Base-by-base conservation (phyloP, 306 rosid genomes). In the Mimosa bimucronata region DNA sequence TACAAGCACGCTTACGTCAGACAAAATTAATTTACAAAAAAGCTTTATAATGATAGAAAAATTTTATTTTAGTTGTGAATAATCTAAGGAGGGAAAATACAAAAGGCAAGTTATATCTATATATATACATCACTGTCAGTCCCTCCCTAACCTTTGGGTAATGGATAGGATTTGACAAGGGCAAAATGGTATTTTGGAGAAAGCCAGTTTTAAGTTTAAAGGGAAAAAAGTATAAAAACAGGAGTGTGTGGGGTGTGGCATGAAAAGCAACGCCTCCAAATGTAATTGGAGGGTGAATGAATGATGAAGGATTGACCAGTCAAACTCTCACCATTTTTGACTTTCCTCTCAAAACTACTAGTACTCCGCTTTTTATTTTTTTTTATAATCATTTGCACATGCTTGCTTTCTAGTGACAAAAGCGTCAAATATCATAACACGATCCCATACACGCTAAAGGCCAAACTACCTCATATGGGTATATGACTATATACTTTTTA, bases 301-400 rank as follows among this genome's bases (percentile, higher is more conserved):
- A 66, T 34, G 50, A 67, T 38, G 75, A 18, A 26, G 10, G n/a
- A 52, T 14, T 23, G 75, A 71, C 75, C 75, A 1, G 75, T 45
- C 75, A 71, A 71, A 71, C 75, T 70, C 58, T 68, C 11, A 11
- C 53, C 48, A 37, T n/a, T 37, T 37, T 37, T 58, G 16, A 58
- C 65, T 58, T 6, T 7, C 1, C 29, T 21, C 15, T 23, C 18
- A 30, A 30, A 25, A 58, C 31, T 9, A 11, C 7, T n/a, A 0
- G 11, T 9, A 9, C 55, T 16, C 8, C 4, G 7, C 8, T 52
- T 52, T 14, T 52, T 21, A 52, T 55, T 21, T 55, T 7, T 55
- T n/a, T 6, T 18, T 19, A 19, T 52, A 7, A 52, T 52, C 23
- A 9, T 2, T 55, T 28, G 11, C 62, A 55, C 62, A 12, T 23